Evolutionary conservation across 1,284 basidiomycete genomes (phyloP).

Genomic region (Termitomyces sp.): DNA sequence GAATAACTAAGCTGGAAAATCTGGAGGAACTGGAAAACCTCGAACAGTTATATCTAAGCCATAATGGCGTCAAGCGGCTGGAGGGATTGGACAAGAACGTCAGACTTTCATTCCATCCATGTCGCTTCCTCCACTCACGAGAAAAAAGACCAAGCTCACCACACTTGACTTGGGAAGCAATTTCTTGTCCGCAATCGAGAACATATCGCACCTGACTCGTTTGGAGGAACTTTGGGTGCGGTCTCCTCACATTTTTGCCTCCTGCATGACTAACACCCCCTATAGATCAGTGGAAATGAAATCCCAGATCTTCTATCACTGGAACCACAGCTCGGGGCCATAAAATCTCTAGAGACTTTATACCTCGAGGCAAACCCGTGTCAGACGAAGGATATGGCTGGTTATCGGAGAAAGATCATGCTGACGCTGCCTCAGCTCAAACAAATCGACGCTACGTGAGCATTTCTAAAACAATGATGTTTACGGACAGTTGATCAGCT

Average conservation of each 20-base stretch:
- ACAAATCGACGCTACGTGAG: conserved; percentile 95
- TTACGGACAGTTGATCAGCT: background rate
- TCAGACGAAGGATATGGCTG: conserved; percentile 71
- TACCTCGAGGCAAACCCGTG: conserved; percentile 96
- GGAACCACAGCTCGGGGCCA: conserved; percentile 68
- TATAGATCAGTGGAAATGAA: conserved; percentile 83
- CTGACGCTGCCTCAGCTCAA: conserved; percentile 83
- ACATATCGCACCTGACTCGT: conserved; percentile 67
- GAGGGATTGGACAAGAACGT: conserved; percentile 87
- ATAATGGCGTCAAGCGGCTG: conserved; percentile 85
- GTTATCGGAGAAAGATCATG: conserved; percentile 88
- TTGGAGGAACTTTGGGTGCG: conserved; percentile 94
- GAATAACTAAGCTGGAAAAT: conserved; percentile 85
- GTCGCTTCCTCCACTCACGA: background rate
- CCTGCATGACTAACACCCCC: background rate
- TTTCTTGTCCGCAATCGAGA: conserved; percentile 75
- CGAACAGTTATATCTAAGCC: conserved; percentile 91
- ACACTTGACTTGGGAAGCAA: conserved; percentile 90
- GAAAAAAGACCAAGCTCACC: conserved; percentile 63
- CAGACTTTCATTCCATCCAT: conserved; percentile 23
- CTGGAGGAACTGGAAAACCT: conserved; percentile 69
- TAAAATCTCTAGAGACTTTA: conserved; percentile 74
- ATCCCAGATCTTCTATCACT: conserved; percentile 68
- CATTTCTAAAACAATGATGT: background rate
- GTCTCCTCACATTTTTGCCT: conserved; percentile 5